A percentile compares a stretch with the other conserved stretches of the same genome.
Conservation (phyloP, 208 protist genomes). For the Leishmania aethiopica region DNA sequence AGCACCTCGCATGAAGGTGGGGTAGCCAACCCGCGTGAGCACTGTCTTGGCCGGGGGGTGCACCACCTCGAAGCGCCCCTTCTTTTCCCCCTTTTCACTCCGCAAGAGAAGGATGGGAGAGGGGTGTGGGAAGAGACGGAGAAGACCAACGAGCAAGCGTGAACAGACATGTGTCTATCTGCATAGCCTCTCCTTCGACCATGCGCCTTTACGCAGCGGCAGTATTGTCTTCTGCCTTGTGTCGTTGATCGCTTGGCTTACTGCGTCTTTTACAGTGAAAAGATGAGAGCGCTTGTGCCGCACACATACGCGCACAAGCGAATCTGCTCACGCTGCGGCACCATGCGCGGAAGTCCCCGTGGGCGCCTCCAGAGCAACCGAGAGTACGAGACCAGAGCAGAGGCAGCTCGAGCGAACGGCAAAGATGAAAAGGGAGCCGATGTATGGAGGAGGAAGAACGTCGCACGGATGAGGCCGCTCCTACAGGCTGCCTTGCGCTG, state of each 20-base stretch:
- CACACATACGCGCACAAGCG: not conserved
- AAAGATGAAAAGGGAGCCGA: conserved; percentile 8
- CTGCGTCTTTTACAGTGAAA: not conserved
- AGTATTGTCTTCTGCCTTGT: too few relatives aligned
- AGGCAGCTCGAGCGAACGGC: not conserved
- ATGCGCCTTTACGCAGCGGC: not conserved
- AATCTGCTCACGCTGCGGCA: not conserved
- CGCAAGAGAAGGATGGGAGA: not conserved
- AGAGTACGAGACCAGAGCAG: not conserved
- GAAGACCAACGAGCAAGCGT: not conserved
- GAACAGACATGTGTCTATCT: not conserved
- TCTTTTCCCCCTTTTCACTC: not conserved
- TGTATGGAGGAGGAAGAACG: conserved; percentile 2
- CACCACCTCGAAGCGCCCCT: not conserved
- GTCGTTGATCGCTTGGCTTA: not conserved
- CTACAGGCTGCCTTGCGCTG: not conserved
- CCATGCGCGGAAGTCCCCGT: not conserved
- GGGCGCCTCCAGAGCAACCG: not conserved
- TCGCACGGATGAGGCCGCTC: not conserved
- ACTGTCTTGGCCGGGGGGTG: too few relatives aligned
- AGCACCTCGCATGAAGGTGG: not conserved
- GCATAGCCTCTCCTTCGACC: not conserved
- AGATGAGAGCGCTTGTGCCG: not conserved
- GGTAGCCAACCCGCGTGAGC: not conserved
- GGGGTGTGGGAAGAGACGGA: too few relatives aligned